phyloP scores from a whole-genome alignment of 768 basidiomycete genomes.

The Erythrobasidium yunnanense region DNA sequence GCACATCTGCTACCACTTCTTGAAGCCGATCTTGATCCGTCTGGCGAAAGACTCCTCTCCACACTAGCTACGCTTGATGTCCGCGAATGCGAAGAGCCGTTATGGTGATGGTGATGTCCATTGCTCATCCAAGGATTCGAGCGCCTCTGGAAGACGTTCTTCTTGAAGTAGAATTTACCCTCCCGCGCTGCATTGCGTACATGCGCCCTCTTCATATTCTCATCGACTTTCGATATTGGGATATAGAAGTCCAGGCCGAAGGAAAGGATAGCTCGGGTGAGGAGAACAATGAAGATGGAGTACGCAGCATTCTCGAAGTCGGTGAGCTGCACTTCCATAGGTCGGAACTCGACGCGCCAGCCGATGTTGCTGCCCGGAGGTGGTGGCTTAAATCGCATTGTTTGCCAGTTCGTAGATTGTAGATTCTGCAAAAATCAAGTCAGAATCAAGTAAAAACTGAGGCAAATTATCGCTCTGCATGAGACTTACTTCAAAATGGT shows the following conservation, averaged over 20 bases:
- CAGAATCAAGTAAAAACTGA: not conserved
- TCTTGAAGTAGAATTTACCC: slow-evolving; percentile 82
- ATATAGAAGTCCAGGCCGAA: slow-evolving; percentile 91
- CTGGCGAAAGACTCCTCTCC: slow-evolving; percentile 14
- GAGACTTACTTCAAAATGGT: slow-evolving; percentile 77
- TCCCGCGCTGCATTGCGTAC: slow-evolving; percentile 60
- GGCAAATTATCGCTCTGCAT: not conserved
- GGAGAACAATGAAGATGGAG: slow-evolving; percentile 81
- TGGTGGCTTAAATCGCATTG: slow-evolving; percentile 94
- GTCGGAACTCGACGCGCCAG: slow-evolving; percentile 96
- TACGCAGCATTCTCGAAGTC: slow-evolving; percentile 99
- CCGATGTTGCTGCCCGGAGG: slow-evolving; percentile 85
- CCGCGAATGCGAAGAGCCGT: not conserved
- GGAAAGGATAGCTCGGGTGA: slow-evolving; percentile 82
- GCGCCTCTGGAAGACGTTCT: slow-evolving; percentile 54
- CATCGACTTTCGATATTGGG: slow-evolving; percentile 96
- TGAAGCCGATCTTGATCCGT: not conserved
- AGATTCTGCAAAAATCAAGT: slow-evolving; percentile 67
- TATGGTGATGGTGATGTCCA: not conserved
- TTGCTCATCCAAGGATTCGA: slow-evolving; percentile 28
- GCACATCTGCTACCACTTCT: slow-evolving; percentile 19
- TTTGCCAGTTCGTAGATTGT: slow-evolving; percentile 99
- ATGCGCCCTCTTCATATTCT: slow-evolving; percentile 89
- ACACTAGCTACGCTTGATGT: not conserved
- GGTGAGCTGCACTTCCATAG: slow-evolving; percentile 98